Conservation (phyloP, 306 rosid species). For the Lotus japonicus region DNA sequence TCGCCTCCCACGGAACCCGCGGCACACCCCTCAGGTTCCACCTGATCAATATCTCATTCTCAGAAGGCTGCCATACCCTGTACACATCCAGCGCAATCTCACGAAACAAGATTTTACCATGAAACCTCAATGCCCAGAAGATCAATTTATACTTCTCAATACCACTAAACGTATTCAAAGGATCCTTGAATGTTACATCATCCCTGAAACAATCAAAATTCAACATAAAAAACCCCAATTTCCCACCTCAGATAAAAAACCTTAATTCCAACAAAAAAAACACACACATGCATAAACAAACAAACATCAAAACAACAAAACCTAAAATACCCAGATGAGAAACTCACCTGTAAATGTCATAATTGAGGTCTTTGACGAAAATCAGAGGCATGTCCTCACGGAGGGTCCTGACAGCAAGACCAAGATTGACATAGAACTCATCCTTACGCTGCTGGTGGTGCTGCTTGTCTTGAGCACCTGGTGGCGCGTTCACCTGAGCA, state of each 20-base stretch:
- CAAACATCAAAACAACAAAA: no score
- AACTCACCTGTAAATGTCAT: no score
- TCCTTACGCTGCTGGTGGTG: slow-evolving; percentile 42
- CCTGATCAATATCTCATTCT: slow-evolving; percentile 74
- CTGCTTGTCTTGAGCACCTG: slow-evolving; percentile 40
- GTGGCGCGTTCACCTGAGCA: slow-evolving; percentile 50
- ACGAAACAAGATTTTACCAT: slow-evolving; percentile 68
- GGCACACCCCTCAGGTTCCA: slow-evolving; percentile 93
- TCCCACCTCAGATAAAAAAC: no score
- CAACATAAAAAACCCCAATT: not conserved
- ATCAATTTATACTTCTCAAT: slow-evolving; percentile 84
- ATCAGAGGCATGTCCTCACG: slow-evolving; percentile 79
- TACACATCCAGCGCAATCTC: slow-evolving; percentile 74
- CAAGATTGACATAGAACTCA: slow-evolving; percentile 84
- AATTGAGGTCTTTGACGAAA: slow-evolving; percentile 59
- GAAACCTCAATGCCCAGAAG: slow-evolving; percentile 94
- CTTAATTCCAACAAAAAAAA: no score
- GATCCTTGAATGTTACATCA: no score
- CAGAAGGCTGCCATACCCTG: slow-evolving; percentile 94
- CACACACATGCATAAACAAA: no score
- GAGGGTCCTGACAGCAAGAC: slow-evolving; percentile 80
- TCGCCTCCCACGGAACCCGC: slow-evolving; percentile 88
- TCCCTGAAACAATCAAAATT: no score
- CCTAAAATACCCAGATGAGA: not conserved
- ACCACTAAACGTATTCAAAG: slow-evolving; percentile 69